Base-by-base conservation (phyloP, 495 filamentous ascomycete genomes). In the Aspergillus funiculosus region DNA sequence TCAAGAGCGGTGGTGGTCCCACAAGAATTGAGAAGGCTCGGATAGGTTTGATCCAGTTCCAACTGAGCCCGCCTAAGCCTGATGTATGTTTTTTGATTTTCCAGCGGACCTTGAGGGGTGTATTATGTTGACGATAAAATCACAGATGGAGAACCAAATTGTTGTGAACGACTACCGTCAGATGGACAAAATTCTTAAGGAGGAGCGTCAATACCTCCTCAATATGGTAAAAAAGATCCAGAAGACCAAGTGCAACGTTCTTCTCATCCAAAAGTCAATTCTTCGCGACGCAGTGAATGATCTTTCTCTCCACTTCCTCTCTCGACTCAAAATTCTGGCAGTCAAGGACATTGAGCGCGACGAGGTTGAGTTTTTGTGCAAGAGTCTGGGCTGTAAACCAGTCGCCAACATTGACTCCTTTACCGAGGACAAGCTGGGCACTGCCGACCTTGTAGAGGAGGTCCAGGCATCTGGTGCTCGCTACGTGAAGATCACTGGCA, bases 211-310 rank as follows among this genome's bases (percentile, higher is more conserved):
- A 48, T 98, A 98, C 68, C 77, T 98, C 47, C 80, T 98, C 32
- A 95, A 96, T 71, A 88, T 98, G 81, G 89, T 89, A 59, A 98
- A 98, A 80, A 98, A 96, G 79, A 98, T 98, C 71, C 95, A 96
- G 73, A 97, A 95, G 76, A 90, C 89, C 55, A 96, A 96, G 71
- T 98, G 92, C 75, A 98, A 98, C 59, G 94, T 98, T 24, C 82
- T 98, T 42, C 76, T 98, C 54, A 96, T 98, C 54, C 92, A 98
- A 61, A 98, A 98, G 69, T 96, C 91, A 13, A 98, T 98, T 54
- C 80, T 98, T 32, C 81, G 92, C 55, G 92, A 98, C 61, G 92
- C 92, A 34, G 89, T 98, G 68, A 97, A 98, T 73, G 92, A 97
- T 53, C 79, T 97, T 17, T 89, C 86, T 40, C 76, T 97, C 43